Conservation (phyloP, 306 rosid species). For the Geum urbanum region DNA sequence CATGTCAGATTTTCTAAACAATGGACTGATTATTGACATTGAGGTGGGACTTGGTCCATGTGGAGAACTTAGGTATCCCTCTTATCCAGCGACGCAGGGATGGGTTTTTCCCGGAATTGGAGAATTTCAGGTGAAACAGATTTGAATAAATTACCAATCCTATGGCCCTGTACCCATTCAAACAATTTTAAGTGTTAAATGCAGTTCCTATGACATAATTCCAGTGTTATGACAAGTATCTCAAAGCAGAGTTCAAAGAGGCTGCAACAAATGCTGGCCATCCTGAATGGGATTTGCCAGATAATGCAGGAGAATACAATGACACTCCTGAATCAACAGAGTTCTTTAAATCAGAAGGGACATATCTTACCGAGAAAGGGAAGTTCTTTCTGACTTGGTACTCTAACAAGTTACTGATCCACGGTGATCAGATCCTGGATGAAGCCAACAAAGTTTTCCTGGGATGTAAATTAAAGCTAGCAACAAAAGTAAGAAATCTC, state of each 20-base stretch:
- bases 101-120: slow-evolving; percentile 95
- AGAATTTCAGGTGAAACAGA: slow-evolving; percentile 75
- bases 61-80: slow-evolving; percentile 89
- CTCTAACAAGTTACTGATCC: slow-evolving; percentile 67
- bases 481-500: slow-evolving; percentile 60
- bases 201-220: slow-evolving; percentile 17
- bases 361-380: slow-evolving; percentile 64
- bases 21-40: slow-evolving; percentile 67
- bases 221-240: slow-evolving; percentile 88
- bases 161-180: not conserved
- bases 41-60: slow-evolving; percentile 96
- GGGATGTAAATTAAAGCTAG: slow-evolving; percentile 74
- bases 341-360: slow-evolving; percentile 66
- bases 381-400: slow-evolving; percentile 84
- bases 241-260: slow-evolving; percentile 61
- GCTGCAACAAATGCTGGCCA: slow-evolving; percentile 58
- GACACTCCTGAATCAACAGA: slow-evolving; percentile 63
- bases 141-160: slow-evolving; percentile 1
- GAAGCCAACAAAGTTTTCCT: slow-evolving; percentile 71
- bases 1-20: slow-evolving; percentile 63
- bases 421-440: slow-evolving; percentile 79
- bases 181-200: not conserved
- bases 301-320: slow-evolving; percentile 67
- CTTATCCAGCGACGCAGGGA: slow-evolving; percentile 53
- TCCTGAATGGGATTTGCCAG: slow-evolving; percentile 82